Percentiles rank a stretch among this genome's conserved stretches.
phyloP scores from a whole-genome alignment of 257 asterid genomes.

The Solanum commersonii region DNA sequence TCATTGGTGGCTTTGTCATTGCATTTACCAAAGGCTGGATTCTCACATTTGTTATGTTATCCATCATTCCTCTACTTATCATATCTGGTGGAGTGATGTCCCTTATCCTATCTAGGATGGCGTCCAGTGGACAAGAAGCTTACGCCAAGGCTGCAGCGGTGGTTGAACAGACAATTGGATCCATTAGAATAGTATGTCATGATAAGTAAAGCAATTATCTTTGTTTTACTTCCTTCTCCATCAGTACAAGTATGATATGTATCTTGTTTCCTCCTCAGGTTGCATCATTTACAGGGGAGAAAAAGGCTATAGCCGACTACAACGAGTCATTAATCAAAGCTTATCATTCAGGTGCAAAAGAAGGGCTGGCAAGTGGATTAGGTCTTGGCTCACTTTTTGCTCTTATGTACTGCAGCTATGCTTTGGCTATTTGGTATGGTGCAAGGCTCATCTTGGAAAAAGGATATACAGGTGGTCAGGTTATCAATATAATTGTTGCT shows the following conservation, averaged over 20 bases:
- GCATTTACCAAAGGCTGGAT: conserved; percentile 83
- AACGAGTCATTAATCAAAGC: conserved; percentile 48
- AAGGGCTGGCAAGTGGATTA: conserved; percentile 61
- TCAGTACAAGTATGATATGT: background rate
- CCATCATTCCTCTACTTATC: conserved; percentile 69
- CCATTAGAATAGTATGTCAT: conserved; percentile 60
- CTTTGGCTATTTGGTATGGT: conserved; percentile 79
- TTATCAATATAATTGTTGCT: conserved; percentile 50
- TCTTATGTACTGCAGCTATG: conserved; percentile 62
- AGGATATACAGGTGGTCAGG: conserved; percentile 56
- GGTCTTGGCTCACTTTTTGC: conserved; percentile 63
- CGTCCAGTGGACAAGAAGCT: conserved; percentile 66
- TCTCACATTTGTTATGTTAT: conserved; percentile 66
- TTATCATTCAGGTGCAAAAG: conserved; percentile 54
- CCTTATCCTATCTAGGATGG: conserved; percentile 46
- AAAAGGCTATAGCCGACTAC: conserved; percentile 46
- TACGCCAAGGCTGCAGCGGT: conserved; percentile 63
- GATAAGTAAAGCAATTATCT: background rate
- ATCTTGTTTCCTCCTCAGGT: conserved; percentile 31
- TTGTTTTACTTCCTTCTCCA: background rate
- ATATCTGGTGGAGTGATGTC: conserved; percentile 64
- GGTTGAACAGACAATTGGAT: conserved; percentile 78
- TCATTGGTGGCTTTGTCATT: conserved; percentile 59
- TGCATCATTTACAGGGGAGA: conserved; percentile 76
- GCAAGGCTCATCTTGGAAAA: conserved; percentile 45